These are phyloP conservation scores for Mrakiaceae sp. DNA, from an alignment of 1,284 basidiomycete species.

Conservation along the genomic window DNA sequence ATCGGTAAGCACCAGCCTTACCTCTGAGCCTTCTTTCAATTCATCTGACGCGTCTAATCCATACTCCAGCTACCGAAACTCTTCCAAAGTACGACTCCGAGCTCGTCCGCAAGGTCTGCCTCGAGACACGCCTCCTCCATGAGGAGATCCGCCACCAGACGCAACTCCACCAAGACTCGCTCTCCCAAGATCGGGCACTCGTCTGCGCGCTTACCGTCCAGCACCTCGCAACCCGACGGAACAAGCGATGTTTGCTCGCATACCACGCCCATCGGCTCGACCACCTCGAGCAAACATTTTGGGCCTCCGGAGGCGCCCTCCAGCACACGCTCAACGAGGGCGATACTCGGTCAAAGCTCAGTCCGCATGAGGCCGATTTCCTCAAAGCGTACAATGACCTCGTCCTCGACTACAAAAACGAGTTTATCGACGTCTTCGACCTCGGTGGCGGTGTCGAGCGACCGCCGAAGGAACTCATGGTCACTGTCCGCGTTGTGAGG, in stretches of 20 bases:
- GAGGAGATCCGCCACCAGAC: constrained; percentile 38
- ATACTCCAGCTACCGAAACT: constrained; percentile 48
- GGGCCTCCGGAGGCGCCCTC: constrained; percentile 83
- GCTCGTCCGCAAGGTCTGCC: constrained; percentile 70
- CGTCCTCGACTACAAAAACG: constrained; percentile 70
- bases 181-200: constrained; percentile 34
- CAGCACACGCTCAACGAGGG: constrained; percentile 66
- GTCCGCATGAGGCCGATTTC: constrained; percentile 85
- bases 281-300: constrained; percentile 72
- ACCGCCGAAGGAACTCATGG: constrained; percentile 43
- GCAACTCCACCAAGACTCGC: constrained; percentile 37
- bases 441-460: constrained; percentile 51
- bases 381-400: constrained; percentile 68
- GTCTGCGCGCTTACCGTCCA: constrained; percentile 69
- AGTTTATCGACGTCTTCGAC: constrained; percentile 76
- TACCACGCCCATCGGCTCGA: constrained; percentile 79
- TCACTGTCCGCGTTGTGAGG: constrained; percentile 41
- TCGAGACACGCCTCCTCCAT: constrained; percentile 62
- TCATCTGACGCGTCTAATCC: too few species aligned
- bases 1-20: too few species aligned
- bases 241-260: constrained; percentile 85
- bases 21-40: too few species aligned
- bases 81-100: constrained; percentile 86
- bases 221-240: constrained; percentile 75
- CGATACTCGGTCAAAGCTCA: constrained; percentile 65